These are phyloP conservation scores for Pestalotiopsis fici DNA, from an alignment of 2,329 filamentous ascomycete species.

Conservation along the genomic window DNA sequence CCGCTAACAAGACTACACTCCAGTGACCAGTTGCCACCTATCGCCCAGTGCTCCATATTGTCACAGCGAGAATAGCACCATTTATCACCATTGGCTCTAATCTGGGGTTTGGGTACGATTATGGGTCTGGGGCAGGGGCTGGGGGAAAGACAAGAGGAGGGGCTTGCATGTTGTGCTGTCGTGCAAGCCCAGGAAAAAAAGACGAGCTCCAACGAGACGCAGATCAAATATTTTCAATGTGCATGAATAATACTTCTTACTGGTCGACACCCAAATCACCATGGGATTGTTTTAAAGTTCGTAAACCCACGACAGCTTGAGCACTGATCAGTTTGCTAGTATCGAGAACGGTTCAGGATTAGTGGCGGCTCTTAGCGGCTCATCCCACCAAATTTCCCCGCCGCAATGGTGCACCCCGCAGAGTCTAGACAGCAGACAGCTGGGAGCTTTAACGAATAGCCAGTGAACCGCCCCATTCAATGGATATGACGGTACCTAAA, in stretches of 20 bases:
- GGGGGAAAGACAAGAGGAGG: not conserved
- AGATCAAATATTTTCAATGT: not conserved
- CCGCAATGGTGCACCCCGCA: not conserved
- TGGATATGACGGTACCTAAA: not conserved
- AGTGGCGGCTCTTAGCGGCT: slow-evolving; percentile 12
- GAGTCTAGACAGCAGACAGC: not conserved
- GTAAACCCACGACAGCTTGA: slow-evolving; percentile 12
- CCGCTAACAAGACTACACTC: not conserved
- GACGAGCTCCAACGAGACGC: not conserved
- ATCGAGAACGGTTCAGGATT: slow-evolving; percentile 4
- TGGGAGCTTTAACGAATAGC: not conserved
- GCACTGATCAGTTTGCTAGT: slow-evolving; percentile 15
- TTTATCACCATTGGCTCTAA: not conserved
- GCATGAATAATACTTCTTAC: not conserved
- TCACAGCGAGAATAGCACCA: not conserved
- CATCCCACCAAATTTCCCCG: slow-evolving; percentile 8
- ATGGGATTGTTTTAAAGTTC: not conserved
- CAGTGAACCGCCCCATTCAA: not conserved
- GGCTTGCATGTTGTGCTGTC: too few species aligned
- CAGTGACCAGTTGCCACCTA: not conserved
- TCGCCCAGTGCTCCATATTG: not conserved
- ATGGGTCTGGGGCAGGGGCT: not conserved
- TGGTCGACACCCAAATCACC: not conserved
- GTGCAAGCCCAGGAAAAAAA: too few species aligned
- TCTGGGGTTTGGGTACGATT: not conserved